phyloP scores from a whole-genome alignment of 768 basidiomycete genomes.

The Chiua virens region DNA sequence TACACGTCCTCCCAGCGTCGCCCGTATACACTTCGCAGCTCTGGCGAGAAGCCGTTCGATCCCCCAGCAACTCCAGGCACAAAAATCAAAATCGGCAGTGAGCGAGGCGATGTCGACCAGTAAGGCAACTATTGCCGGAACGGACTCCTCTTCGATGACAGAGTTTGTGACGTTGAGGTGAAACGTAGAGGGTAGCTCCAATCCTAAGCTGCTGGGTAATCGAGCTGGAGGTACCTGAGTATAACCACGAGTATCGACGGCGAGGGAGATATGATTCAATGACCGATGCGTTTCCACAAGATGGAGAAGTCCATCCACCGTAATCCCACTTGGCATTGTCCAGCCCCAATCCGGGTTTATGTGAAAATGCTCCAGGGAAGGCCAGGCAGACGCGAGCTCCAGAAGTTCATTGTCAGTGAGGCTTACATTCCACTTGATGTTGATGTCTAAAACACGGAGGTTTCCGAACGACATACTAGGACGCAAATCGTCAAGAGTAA shows the following conservation, averaged over 20 bases:
- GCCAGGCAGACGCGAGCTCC: constrained; percentile 7
- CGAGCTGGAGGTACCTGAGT: neutral
- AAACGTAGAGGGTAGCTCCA: neutral
- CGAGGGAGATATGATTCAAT: neutral
- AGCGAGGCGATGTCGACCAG: neutral
- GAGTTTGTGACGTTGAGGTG: constrained; percentile 1
- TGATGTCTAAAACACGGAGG: neutral
- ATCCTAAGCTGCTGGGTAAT: too few relatives aligned
- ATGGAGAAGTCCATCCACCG: constrained; percentile 1
- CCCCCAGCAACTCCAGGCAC: too few relatives aligned
- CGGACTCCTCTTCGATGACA: neutral
- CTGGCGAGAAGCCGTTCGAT: too few relatives aligned
- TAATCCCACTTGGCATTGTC: constrained; percentile 1
- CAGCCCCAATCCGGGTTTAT: constrained; percentile 12
- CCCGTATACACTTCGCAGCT: too few relatives aligned
- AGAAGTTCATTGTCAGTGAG: constrained; percentile 2
- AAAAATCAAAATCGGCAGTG: neutral
- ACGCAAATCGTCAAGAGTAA: neutral
- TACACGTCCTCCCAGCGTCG: too few relatives aligned
- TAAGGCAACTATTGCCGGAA: constrained; percentile 2
- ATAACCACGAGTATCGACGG: constrained; percentile 5
- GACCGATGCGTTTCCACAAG: neutral
- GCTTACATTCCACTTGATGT: neutral
- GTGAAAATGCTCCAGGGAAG: neutral
- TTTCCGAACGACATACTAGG: neutral